Evolutionary conservation across 2,329 filamentous ascomycete genomes (phyloP).

Genomic region (Ascochyta lentis): DNA sequence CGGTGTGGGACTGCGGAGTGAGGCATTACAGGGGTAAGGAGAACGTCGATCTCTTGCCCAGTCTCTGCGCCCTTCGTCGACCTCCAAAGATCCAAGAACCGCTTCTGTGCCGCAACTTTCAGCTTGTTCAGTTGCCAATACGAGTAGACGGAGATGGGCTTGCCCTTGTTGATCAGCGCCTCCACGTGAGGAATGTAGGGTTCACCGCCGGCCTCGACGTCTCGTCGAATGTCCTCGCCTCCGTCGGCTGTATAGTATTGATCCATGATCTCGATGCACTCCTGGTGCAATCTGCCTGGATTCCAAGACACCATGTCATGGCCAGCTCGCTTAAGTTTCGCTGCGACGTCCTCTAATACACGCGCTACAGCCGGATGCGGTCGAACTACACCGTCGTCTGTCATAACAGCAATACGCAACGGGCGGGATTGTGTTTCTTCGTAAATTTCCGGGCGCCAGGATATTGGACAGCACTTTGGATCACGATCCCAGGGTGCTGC

Average conservation of each 20-base stretch:
- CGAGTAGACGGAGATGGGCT: slow-evolving; percentile 63
- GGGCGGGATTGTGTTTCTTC: slow-evolving; percentile 51
- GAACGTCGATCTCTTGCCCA: slow-evolving; percentile 59
- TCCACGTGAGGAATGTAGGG: slow-evolving; percentile 60
- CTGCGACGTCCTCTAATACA: slow-evolving; percentile 50
- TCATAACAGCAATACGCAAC: slow-evolving; percentile 58
- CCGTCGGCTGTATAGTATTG: slow-evolving; percentile 68
- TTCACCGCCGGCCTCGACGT: slow-evolving; percentile 63
- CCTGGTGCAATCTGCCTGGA: slow-evolving; percentile 56
- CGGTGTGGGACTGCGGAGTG: slow-evolving; percentile 63
- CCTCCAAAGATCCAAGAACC: slow-evolving; percentile 67
- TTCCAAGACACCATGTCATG: slow-evolving; percentile 65
- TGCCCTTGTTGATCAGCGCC: slow-evolving; percentile 57
- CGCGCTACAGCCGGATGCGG: slow-evolving; percentile 62
- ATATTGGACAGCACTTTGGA: slow-evolving; percentile 60
- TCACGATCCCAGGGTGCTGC: slow-evolving; percentile 62
- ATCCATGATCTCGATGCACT: slow-evolving; percentile 67
- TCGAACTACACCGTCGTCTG: slow-evolving; percentile 62
- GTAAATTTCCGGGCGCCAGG: slow-evolving; percentile 60
- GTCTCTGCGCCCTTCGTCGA: slow-evolving; percentile 51
- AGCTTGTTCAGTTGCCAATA: slow-evolving; percentile 72
- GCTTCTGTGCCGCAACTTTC: slow-evolving; percentile 61
- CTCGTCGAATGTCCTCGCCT: slow-evolving; percentile 66
- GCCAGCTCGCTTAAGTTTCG: slow-evolving; percentile 54
- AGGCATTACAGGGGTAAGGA: slow-evolving; percentile 67